These are phyloP conservation scores for Alternaria consortialis DNA, from an alignment of 2,329 filamentous ascomycete species.

Conservation along the genomic window DNA sequence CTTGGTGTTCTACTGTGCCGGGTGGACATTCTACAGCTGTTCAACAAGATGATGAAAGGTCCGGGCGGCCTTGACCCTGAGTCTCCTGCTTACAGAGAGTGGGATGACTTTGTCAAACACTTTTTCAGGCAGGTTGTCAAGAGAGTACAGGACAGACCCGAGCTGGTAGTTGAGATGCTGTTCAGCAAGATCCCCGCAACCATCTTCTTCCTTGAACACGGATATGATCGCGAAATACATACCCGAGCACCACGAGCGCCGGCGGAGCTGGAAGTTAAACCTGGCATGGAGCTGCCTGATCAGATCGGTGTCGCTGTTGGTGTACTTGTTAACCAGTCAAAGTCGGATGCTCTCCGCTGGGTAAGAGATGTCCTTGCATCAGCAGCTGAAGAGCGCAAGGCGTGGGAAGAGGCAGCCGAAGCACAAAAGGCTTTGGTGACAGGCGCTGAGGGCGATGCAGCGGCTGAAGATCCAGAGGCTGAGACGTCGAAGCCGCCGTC, in stretches of 20 bases:
- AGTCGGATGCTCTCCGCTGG: slow-evolving; percentile 81
- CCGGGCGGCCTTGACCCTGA: slow-evolving; percentile 76
- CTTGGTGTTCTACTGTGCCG: slow-evolving; percentile 88
- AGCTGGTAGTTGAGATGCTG: slow-evolving; percentile 87
- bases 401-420: slow-evolving; percentile 78
- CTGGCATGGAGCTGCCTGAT: slow-evolving; percentile 68
- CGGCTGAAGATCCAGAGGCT: slow-evolving; percentile 48
- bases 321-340: slow-evolving; percentile 80
- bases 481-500: slow-evolving; percentile 52
- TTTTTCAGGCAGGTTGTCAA: slow-evolving; percentile 82
- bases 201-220: slow-evolving; percentile 87
- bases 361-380: slow-evolving; percentile 74
- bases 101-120: slow-evolving; percentile 88
- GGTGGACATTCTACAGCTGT: slow-evolving; percentile 86
- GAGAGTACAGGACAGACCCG: slow-evolving; percentile 85
- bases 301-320: slow-evolving; percentile 84
- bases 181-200: slow-evolving; percentile 91
- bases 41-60: slow-evolving; percentile 92
- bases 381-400: slow-evolving; percentile 75
- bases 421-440: slow-evolving; percentile 60
- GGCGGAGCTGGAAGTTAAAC: slow-evolving; percentile 83
- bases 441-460: slow-evolving; percentile 39
- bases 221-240: slow-evolving; percentile 80
- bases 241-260: slow-evolving; percentile 73
- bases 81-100: slow-evolving; percentile 79